These are phyloP conservation scores for Xylaria venustula DNA, from an alignment of 495 filamentous ascomycete species.

Conservation along the genomic window DNA sequence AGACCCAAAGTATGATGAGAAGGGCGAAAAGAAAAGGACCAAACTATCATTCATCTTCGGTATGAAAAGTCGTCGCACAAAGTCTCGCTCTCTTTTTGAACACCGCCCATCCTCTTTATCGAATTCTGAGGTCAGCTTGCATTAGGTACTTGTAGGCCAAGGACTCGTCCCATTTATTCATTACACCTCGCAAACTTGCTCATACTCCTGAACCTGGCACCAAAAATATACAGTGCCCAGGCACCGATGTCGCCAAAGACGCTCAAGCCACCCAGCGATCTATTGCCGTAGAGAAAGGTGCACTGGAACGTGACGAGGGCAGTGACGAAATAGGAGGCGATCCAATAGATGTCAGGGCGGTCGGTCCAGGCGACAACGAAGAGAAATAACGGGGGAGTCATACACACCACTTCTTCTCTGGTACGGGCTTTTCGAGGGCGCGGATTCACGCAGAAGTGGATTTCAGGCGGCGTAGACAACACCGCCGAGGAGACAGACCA, in stretches of 20 bases:
- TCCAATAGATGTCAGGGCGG: conserved; percentile 58
- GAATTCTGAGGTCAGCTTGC: too few species aligned
- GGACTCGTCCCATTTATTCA: too few species aligned
- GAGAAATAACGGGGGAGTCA: conserved; percentile 57
- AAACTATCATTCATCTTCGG: too few species aligned
- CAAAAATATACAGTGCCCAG: conserved; percentile 52
- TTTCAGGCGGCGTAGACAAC: conserved; percentile 51
- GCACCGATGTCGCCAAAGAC: conserved; percentile 57
- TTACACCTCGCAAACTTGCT: conserved; percentile 43
- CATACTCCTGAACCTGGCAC: conserved; percentile 45
- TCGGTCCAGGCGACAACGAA: conserved; percentile 67
- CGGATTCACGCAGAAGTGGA: conserved; percentile 52
- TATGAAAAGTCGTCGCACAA: too few species aligned
- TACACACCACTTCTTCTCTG: conserved; percentile 53
- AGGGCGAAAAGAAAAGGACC: too few species aligned
- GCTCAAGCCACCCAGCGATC: conserved; percentile 56
- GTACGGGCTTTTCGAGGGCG: conserved; percentile 42
- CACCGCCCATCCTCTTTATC: neutral
- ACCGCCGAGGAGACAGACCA: conserved; percentile 55
- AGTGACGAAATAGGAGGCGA: conserved; percentile 52
- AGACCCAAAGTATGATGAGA: too few species aligned
- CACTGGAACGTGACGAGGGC: conserved; percentile 54
- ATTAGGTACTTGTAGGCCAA: too few species aligned
- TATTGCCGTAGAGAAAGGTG: conserved; percentile 61
- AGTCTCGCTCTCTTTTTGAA: too few species aligned